Base-by-base conservation (phyloP, 768 basidiomycete genomes). In the Vishniacozyma victoriae region DNA sequence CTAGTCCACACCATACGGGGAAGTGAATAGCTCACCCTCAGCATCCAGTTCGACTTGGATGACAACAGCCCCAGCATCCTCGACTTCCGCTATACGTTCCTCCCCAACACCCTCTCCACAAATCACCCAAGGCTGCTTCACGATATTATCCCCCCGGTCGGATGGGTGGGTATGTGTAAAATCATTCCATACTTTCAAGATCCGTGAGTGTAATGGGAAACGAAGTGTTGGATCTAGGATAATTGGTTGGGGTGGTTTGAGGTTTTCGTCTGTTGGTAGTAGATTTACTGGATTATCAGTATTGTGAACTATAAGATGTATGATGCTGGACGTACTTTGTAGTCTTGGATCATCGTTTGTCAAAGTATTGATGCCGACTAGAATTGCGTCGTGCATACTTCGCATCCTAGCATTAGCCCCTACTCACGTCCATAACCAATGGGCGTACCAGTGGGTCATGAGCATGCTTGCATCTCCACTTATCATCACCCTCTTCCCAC, bases 281-380 rank as follows among this genome's bases (percentile, higher is more conserved):
- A 73, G 49, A 4, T 71, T 67, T 41, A 64, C 72, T 74, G 51
- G 3, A 25, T 14, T 6, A 44, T 31, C 3, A n/a, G 25, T 44
- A 23, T n/a, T 15, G 11, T 45, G 29, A 6, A 24, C n/a, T n/a
- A n/a, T n/a, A n/a, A n/a, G n/a, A n/a, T n/a, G n/a, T n/a, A n/a
- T n/a, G n/a, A n/a, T n/a, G 29, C 12, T 35, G 22, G 18, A 68
- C 81, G 57, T 59, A 87, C 92, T 82, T 59, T 92, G 93, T n/a
- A 99, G 76, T 63, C 95, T 86, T 3, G 93, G 93, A 67, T 99
- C 78, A 62, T 99, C 93, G 52, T 89, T 87, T 37, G 89, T 72
- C 18, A 87, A 82, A 0, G 93, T 97, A 6, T 86, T 87, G 29
- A 91, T 80, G 2, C 93, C 93, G 36, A 99, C 78, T 13, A 99